Base-by-base conservation (phyloP, 306 rosid species). In the Vigna mungo region DNA sequence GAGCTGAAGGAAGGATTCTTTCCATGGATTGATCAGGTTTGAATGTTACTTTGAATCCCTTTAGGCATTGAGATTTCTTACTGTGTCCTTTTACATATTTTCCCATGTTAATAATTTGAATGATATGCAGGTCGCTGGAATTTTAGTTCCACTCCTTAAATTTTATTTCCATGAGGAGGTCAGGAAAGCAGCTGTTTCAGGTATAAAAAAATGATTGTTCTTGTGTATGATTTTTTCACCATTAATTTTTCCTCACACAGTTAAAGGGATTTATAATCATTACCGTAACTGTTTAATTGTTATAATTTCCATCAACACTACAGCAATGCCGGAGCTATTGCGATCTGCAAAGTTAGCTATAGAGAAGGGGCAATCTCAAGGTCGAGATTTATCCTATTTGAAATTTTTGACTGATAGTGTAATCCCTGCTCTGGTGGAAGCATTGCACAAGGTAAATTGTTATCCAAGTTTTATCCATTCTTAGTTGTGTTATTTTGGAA, bases 11-110 rank as follows among this genome's bases (percentile, higher is more conserved):
- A 95, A 87, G 99, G 99, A 48, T 95, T 95, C 88, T 95, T 89
- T 82, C 99, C 97, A 7, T 95, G 99, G 99, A 95, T 95, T 84
- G 99, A 95, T 85, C 99, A 95, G 97, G 99, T 96, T 73, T 62
- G 63, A 78, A 90, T 97, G 99, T 96, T 73, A 27, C 17, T 6
- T 48, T 68, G 27, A n/a, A 80, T 51, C 12, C 58, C 32, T 80
- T 44, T 66, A 23, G 14, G 6, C 12, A 77, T 5, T 20, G 9
- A 51, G 16, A 8, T 5, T 48, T 71, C 60, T 54, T 30, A 11
- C 51, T 32, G 10, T 53, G 71, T 62, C 79, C 34, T 60, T 74
- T 71, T 68, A 25, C 61, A 4, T 47, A 46, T 62, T n/a, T 54
- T 71, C 52, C 44, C 52, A 59, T 47, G 68, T 36, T 55, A 66